Percentiles rank a stretch among this genome's conserved stretches.
These are phyloP conservation scores for Leishmania mexicana DNA, from an alignment of 208 protist species.

Conservation along the genomic window DNA sequence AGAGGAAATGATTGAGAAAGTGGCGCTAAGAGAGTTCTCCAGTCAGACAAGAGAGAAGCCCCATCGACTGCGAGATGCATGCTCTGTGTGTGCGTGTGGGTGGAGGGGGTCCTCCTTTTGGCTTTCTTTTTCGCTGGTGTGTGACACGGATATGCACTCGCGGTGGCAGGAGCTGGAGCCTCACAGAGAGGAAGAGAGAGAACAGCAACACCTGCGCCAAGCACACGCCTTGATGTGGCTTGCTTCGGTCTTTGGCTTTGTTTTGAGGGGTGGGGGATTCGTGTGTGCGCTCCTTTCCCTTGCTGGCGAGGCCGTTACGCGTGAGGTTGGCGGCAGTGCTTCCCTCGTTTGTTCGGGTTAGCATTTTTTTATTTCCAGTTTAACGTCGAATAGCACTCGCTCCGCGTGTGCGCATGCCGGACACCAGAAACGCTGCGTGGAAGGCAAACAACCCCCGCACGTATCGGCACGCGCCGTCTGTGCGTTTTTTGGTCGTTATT, in stretches of 20 bases:
- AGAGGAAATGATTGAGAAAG: neutral
- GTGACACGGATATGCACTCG: neutral
- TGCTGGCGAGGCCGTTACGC: neutral
- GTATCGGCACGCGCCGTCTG: neutral
- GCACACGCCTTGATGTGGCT: neutral
- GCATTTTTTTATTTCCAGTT: neutral
- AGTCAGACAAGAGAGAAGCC: neutral
- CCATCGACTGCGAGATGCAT: neutral
- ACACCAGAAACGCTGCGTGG: neutral
- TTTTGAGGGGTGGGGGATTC: too few relatives aligned
- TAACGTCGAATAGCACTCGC: neutral
- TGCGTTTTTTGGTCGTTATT: neutral
- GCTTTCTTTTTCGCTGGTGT: neutral
- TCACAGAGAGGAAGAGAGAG: neutral
- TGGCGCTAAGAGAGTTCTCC: neutral
- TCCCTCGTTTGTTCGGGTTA: too few relatives aligned
- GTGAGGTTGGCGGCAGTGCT: neutral
- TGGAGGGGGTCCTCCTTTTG: too few relatives aligned
- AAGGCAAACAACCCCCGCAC: neutral
- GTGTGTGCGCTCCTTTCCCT: too few relatives aligned
- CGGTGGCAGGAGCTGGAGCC: neutral
- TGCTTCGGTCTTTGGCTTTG: neutral
- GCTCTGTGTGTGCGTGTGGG: too few relatives aligned
- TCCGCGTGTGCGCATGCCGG: neutral
- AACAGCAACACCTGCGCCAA: neutral